A percentile compares a stretch with the other conserved stretches of the same genome.
Conservation (phyloP, 2,329 filamentous ascomycete species). For the Phaeophleospora eucalypticola region DNA sequence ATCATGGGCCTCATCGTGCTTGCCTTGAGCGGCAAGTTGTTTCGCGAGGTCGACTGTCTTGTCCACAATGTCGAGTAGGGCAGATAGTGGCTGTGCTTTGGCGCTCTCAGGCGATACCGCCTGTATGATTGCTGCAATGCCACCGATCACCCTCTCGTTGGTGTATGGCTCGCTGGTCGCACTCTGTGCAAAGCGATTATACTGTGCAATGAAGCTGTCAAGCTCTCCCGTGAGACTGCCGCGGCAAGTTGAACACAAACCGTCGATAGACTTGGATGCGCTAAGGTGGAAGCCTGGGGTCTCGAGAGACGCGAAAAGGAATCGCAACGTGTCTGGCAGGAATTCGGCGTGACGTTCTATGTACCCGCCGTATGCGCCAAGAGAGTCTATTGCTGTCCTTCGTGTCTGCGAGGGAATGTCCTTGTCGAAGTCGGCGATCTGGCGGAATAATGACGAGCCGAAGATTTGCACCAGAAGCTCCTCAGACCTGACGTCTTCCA, state of each 20-base stretch:
- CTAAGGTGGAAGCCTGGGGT: constrained; percentile 56
- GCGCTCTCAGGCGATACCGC: constrained; percentile 58
- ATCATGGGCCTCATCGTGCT: constrained; percentile 41
- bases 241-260: constrained; percentile 72
- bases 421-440: constrained; percentile 41
- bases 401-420: constrained; percentile 59
- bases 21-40: constrained; percentile 30
- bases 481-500: constrained; percentile 57
- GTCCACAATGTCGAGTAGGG: constrained; percentile 59
- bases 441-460: constrained; percentile 55
- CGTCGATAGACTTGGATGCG: constrained; percentile 70
- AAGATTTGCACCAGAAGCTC: constrained; percentile 60
- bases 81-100: constrained; percentile 53
- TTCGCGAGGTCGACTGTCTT: constrained; percentile 52
- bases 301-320: constrained; percentile 67
- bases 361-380: constrained; percentile 71
- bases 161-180: constrained; percentile 62
- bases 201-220: constrained; percentile 66
- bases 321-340: constrained; percentile 66
- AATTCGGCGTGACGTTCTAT: constrained; percentile 66
- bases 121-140: constrained; percentile 71
- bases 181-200: constrained; percentile 58
- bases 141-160: constrained; percentile 69
- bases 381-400: constrained; percentile 64
- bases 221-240: constrained; percentile 64